Evolutionary conservation across 2,329 filamentous ascomycete genomes (phyloP), one percentile per base, ranked within the genome.

Genomic region (Pestalotiopsis sp.): DNA sequence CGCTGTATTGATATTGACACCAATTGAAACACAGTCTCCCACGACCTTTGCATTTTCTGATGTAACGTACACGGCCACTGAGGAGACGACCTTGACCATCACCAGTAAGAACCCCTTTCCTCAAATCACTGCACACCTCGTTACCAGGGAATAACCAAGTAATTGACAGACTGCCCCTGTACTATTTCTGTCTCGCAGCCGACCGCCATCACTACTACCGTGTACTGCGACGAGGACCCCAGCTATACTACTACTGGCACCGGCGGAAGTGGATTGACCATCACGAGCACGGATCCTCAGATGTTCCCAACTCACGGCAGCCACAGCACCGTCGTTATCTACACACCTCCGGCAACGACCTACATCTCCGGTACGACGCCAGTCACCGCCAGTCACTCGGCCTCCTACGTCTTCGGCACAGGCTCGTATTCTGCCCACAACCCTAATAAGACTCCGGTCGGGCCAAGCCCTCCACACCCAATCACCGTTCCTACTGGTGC

Each of bases 161-260:
- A 62, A 67, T 4, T 17, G 36, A n/a, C 58, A 84, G 82, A 85
- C 78, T 86, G 84, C 73, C 84, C 84, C 67, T 85, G 83, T 74
- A 83, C 82, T 45, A 71, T 84, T 65, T 81, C 79, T 66, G 75
- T 80, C 69, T 74, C 74, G 65, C 71, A 72, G 59, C 77, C 78
- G 25, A 72, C 77, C 20, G 75, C 77, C 7, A 70, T 78, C 67
- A 77, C 75, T 59, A 76, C 73, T 20, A 77, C 75, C 39, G 73
- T 69, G 61, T 72, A 73, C n/a, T 72, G 68, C 45, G 64, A 71
- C 38, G 69, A 63, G 67, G 69, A 68, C 56, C 68, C 68, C 69
- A 41, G 52, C 68, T 39, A 70, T 57, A 13, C 69, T 71, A 31
- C 67, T 69, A 59, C 69, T 31, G 57, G 61, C 45, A 61, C 64